Conservation (phyloP, 2,329 filamentous ascomycete genomes). For the Neoscytalidium dimidiatum region DNA sequence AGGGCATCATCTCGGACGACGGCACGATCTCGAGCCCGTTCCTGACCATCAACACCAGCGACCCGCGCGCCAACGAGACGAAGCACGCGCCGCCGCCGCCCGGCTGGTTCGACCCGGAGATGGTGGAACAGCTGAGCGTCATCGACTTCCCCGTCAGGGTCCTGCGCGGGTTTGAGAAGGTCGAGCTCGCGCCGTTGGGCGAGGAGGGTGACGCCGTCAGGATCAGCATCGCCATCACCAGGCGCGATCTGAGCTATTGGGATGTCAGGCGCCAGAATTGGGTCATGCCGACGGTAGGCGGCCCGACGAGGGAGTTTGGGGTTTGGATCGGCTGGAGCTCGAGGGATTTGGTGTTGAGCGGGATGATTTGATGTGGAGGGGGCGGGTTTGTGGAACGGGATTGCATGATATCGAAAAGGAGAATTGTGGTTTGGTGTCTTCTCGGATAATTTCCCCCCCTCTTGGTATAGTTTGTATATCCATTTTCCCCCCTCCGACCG, state of each 20-base stretch:
- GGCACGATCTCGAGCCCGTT: not conserved
- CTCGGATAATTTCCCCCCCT: too few species aligned
- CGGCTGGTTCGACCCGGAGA: not conserved
- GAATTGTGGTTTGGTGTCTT: too few species aligned
- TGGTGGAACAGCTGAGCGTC: not conserved
- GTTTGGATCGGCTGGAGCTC: constrained; percentile 20
- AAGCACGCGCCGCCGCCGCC: not conserved
- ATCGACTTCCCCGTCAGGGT: constrained; percentile 56
- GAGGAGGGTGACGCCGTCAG: constrained; percentile 19
- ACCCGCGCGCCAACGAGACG: not conserved
- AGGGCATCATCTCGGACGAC: constrained; percentile 5
- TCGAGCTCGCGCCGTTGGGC: constrained; percentile 33
- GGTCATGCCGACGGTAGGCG: constrained; percentile 27
- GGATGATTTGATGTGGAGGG: not conserved
- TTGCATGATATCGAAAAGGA: too few species aligned
- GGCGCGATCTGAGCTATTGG: constrained; percentile 46
- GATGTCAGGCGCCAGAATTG: constrained; percentile 43
- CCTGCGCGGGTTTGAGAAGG: constrained; percentile 47
- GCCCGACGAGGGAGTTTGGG: constrained; percentile 3
- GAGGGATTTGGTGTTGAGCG: constrained; percentile 15
- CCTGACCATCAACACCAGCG: not conserved
- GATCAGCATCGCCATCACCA: constrained; percentile 41
- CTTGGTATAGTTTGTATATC: too few species aligned
- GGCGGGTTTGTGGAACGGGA: too few species aligned
- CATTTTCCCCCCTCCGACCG: too few species aligned